These are phyloP conservation scores for Fusarium floridanum DNA, from an alignment of 2,329 filamentous ascomycete species.

Conservation along the genomic window DNA sequence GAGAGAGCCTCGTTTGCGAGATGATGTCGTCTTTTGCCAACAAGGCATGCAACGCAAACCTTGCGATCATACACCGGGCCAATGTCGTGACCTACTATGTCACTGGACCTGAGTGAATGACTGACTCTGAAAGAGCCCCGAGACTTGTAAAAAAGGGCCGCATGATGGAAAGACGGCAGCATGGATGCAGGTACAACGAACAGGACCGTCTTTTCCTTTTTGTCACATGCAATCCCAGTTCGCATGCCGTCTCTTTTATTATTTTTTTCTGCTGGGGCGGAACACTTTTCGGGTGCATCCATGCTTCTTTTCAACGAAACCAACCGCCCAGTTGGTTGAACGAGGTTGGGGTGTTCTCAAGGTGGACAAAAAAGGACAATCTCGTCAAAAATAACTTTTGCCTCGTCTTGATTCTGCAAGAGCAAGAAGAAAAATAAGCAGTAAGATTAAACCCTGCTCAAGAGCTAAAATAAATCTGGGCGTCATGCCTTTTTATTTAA, in stretches of 20 bases:
- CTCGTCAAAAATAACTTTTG: not conserved
- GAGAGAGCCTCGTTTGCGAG: not conserved
- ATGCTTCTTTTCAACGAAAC: not conserved
- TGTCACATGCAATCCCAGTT: slow-evolving; percentile 1
- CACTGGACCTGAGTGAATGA: slow-evolving; percentile 34
- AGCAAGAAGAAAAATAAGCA: not conserved
- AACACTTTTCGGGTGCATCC: not conserved
- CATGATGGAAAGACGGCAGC: slow-evolving; percentile 18
- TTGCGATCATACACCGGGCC: not conserved
- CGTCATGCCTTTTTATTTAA: not conserved
- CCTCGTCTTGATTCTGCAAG: not conserved
- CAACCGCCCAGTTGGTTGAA: not conserved
- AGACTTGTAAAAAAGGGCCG: slow-evolving; percentile 11
- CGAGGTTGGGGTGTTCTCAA: not conserved
- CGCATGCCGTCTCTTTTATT: not conserved
- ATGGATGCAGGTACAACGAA: slow-evolving; percentile 1
- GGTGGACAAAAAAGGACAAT: not conserved
- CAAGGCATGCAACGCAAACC: not conserved
- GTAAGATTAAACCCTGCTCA: not conserved
- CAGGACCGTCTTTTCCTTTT: slow-evolving; percentile 9
- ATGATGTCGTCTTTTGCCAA: not conserved
- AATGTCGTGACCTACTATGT: slow-evolving; percentile 35
- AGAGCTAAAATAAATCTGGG: not conserved
- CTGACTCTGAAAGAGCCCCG: slow-evolving; percentile 3
- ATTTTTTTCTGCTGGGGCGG: not conserved